phyloP scores from a whole-genome alignment of 345 rosid genomes.

The Moricandia moricandioides region DNA sequence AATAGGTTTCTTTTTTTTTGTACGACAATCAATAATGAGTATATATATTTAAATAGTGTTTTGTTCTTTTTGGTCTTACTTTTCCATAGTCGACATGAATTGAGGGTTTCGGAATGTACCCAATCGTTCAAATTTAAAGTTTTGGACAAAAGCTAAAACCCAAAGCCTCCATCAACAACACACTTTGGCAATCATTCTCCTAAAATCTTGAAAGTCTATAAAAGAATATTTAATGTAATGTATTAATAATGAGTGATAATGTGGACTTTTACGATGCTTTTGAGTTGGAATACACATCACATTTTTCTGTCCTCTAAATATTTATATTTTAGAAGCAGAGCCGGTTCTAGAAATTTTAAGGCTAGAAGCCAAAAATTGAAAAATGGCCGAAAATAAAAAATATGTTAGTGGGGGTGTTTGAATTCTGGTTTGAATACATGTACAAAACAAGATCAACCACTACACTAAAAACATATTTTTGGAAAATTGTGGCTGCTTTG shows the following conservation, averaged over 20 bases:
- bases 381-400: too few species aligned
- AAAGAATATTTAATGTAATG: neutral
- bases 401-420: too few species aligned
- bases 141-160: conserved; percentile 21
- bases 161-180: conserved; percentile 25
- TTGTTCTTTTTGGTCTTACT: conserved; percentile 21
- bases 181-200: conserved; percentile 28
- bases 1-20: neutral
- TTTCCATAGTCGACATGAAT: conserved; percentile 30
- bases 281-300: conserved; percentile 25
- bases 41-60: neutral
- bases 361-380: too few species aligned
- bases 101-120: conserved; percentile 23
- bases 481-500: too few species aligned
- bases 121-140: conserved; percentile 19
- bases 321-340: neutral
- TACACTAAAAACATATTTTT: too few species aligned
- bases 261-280: conserved; percentile 26
- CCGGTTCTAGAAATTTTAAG: too few species aligned
- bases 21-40: neutral
- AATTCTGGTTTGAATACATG: too few species aligned
- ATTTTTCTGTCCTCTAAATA: conserved; percentile 8
- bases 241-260: neutral
- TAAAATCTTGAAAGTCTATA: conserved; percentile 7
- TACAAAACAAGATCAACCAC: too few species aligned